Evolutionary conservation across 306 rosid species (phyloP), one percentile per base, ranked within the genome.

Genomic region (Prosopis cineraria): DNA sequence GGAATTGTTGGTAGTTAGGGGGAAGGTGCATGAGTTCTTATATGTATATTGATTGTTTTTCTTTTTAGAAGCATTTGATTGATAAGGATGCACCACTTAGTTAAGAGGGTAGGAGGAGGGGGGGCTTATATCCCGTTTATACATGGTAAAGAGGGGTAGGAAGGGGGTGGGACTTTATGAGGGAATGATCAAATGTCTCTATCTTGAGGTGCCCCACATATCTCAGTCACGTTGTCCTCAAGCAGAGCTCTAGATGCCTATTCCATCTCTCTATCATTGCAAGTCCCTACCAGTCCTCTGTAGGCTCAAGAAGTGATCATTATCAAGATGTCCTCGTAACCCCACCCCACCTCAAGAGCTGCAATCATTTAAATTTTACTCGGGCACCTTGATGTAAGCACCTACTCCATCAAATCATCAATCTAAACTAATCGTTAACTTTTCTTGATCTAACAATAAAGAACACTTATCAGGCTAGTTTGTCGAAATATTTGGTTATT

Each of bases 211-310:
- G 70, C 88, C 93, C 93, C 96, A 92, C 93, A 83, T 83, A 90
- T 90, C 97, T 87, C 80, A 90, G 90, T 88, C 90, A 86, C 81
- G 89, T 82, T 88, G 94, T 91, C 93, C 83, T 90, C 87, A 85
- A 82, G 85, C 87, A 91, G 82, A 87, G 82, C 90, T 71, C 85
- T 82, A 72, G 94, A 91, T 94, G 91, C 96, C 88, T 84, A 89
- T 93, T 87, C 91, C 89, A 89, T 85, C 91, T 90, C 91, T 84
- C 84, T 84, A 86, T 91, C 92, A 90, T 86, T 90, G 89, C 73
- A 72, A 81, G 94, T 93, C 91, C 53, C 81, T 87, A 84, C 83
- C 90, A 82, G 44, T 81, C 36, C 80, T 81, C 87, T 90, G 87
- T 89, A 84, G 24, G 78, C 82, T 77, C 79, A 89, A 78, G 89